Base-by-base conservation (phyloP, 148 eudicot species). In the Polygonum aviculare region DNA sequence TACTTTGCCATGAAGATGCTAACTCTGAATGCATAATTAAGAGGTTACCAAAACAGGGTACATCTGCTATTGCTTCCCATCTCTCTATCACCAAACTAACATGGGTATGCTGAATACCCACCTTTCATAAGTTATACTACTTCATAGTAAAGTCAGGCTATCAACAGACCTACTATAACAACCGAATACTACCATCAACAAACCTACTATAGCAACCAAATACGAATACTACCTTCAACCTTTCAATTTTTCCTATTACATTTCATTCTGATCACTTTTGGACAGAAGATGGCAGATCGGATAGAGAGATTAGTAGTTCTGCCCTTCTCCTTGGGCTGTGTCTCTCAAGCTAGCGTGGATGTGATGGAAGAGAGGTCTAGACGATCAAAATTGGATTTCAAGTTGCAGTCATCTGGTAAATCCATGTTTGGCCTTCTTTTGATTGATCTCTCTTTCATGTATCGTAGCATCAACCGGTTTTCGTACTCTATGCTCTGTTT, bases 301-400 rank as follows among this genome's bases (percentile, higher is more conserved):
- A 86, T 90, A 83, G 90, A 90, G 74, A 88, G 90, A 80, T 82
- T 82, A 19, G 84, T 78, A 3, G 78, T 88, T 57, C 89, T 90
- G 77, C 94, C 94, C n/a, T 90, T 90, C 80, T 78, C 89, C 8
- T 79, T 82, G 75, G 92, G 94, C 12, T 90, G 94, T 69, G 85
- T 88, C 73, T 88, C 90, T 77, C 87, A 87, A 12, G 85, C 94
- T 15, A 90, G 94, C 65, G 80, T 90, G 60, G 88, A 87, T 44
- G 91, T 90, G 48, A 82, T 80, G 4, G 77, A 67, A 60, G 88
- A 82, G 22, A 78, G 81, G 73, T 78, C 83, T 47, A 83, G 77
- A 54, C 82, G 87, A 78, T 69, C 84, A 78, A 87, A 78, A 76
- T 77, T 40, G 7, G 78, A 77, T 48, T 52, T 77, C 3, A 79